Percentiles rank a stretch among this genome's conserved stretches.
Evolutionary conservation across 768 basidiomycete species (phyloP).

Genomic region (Exidia glandulosa): DNA sequence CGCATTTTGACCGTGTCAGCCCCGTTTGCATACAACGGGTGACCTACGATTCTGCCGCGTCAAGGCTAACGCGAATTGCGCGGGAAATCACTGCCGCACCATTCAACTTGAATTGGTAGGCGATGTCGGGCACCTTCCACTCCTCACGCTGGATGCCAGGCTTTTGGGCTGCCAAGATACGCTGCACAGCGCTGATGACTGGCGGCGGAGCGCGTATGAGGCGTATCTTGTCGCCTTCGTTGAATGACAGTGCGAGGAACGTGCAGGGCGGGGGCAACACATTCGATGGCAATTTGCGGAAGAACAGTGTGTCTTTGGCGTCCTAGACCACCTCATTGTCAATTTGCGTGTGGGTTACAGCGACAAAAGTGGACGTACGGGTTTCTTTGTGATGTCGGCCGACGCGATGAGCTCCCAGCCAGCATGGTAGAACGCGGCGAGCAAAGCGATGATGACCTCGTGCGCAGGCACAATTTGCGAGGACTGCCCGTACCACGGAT

Average conservation of each 20-base stretch:
- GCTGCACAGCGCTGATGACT: slow-evolving; percentile 11
- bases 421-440: slow-evolving; percentile 12
- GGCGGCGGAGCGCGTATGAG: slow-evolving; percentile 16
- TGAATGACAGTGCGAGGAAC: slow-evolving; percentile 17
- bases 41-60: too few species aligned
- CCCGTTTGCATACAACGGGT: background rate
- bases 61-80: too few species aligned
- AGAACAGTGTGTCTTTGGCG: slow-evolving; percentile 19
- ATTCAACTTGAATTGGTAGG: too few species aligned
- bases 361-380: too few species aligned
- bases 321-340: background rate
- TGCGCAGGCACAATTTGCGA: slow-evolving; percentile 14
- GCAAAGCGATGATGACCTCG: slow-evolving; percentile 13
- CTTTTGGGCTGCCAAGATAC: background rate
- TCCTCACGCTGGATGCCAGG: slow-evolving; percentile 1
- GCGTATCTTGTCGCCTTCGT: slow-evolving; percentile 19
- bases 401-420: slow-evolving; percentile 16
- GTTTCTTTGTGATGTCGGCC: slow-evolving; percentile 15
- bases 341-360: too few species aligned
- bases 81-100: too few species aligned
- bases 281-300: slow-evolving; percentile 7
- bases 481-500: slow-evolving; percentile 15
- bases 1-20: background rate
- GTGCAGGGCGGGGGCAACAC: slow-evolving; percentile 3
- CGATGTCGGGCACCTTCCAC: slow-evolving; percentile 2